phyloP scores from a whole-genome alignment of 345 rosid genomes.

The Salix caprea region DNA sequence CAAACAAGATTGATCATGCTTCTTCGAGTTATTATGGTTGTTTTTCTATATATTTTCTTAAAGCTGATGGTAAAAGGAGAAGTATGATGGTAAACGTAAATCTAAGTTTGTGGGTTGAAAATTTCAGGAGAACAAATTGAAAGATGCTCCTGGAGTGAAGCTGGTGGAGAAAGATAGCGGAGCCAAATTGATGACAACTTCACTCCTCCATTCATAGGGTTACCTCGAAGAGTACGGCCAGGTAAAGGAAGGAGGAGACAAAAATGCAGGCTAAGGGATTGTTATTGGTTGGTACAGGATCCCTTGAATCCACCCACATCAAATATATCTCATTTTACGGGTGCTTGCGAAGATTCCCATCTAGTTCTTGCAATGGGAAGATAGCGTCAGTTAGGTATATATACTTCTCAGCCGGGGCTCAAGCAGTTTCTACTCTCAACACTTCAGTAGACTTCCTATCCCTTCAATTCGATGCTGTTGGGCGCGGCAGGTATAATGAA shows the following conservation, averaged over 20 bases:
- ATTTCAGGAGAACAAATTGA: constrained; percentile 58
- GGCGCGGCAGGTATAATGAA: constrained; percentile 68
- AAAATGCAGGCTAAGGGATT: constrained; percentile 60
- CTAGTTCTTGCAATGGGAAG: constrained; percentile 68
- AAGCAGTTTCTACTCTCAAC: constrained; percentile 46
- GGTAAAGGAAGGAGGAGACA: constrained; percentile 41
- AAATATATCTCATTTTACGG: constrained; percentile 55
- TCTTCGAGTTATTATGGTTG: not conserved
- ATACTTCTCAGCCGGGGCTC: constrained; percentile 83
- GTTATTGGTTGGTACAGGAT: constrained; percentile 82
- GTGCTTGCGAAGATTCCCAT: constrained; percentile 62
- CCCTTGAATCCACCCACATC: constrained; percentile 31
- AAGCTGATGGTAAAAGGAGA: not conserved
- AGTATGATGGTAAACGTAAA: not conserved
- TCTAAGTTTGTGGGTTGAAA: not conserved
- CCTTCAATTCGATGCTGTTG: constrained; percentile 68
- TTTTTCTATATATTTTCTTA: constrained; percentile 13
- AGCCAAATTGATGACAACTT: constrained; percentile 76
- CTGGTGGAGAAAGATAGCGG: constrained; percentile 78
- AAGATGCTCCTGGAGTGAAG: constrained; percentile 44
- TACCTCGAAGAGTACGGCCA: constrained; percentile 47
- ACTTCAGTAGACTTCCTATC: constrained; percentile 70
- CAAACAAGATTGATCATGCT: not conserved
- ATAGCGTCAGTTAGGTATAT: constrained; percentile 59
- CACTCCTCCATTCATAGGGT: constrained; percentile 63